Conservation (phyloP, 2,329 filamentous ascomycete species). For the Dryadomyces quercus-mongolicae region DNA sequence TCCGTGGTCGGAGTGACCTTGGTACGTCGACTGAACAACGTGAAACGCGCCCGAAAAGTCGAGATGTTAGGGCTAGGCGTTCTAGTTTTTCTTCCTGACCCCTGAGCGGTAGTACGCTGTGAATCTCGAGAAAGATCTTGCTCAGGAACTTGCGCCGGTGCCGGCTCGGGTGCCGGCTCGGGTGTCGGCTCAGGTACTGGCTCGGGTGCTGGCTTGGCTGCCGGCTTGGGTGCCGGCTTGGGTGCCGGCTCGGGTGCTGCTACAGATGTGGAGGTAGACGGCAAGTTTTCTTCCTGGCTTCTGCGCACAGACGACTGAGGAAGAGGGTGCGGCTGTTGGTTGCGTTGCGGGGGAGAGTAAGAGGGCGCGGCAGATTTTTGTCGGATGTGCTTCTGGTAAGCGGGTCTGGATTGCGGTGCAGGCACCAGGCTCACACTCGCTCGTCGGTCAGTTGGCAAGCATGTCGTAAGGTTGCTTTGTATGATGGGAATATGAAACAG, state of each 20-base stretch:
- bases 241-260: too few relatives aligned
- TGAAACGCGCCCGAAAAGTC: slow-evolving; percentile 54
- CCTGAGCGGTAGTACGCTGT: background rate
- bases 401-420: slow-evolving; percentile 2
- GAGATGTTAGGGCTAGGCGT: slow-evolving; percentile 44
- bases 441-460: slow-evolving; percentile 36
- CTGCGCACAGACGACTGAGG: too few relatives aligned
- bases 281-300: background rate
- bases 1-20: slow-evolving; percentile 42
- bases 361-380: background rate
- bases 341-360: background rate
- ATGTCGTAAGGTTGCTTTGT: slow-evolving; percentile 47
- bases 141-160: background rate
- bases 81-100: slow-evolving; percentile 19
- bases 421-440: slow-evolving; percentile 20
- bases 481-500: slow-evolving; percentile 41
- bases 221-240: too few relatives aligned
- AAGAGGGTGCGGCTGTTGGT: too few relatives aligned
- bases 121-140: background rate
- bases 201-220: background rate
- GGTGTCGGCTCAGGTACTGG: background rate
- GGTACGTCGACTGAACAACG: slow-evolving; percentile 62
- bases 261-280: background rate
- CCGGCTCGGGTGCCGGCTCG: background rate
- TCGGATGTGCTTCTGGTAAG: background rate